These are phyloP conservation scores for Aspergillus sp. DNA, from an alignment of 2,329 filamentous ascomycete species.

Conservation along the genomic window DNA sequence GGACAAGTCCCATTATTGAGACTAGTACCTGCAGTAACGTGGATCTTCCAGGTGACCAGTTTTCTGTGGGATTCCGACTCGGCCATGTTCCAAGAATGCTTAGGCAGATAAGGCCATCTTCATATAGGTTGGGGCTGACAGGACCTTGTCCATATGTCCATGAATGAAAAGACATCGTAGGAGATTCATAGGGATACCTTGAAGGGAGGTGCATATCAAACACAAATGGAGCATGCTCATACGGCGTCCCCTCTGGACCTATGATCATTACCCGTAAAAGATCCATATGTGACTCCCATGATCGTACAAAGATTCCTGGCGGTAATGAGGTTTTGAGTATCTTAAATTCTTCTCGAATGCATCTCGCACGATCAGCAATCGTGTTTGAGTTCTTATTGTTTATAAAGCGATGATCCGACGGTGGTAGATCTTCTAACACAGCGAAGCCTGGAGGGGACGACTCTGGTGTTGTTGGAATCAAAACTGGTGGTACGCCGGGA, in stretches of 20 bases:
- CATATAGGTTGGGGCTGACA: slow-evolving; percentile 64
- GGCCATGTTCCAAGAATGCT: slow-evolving; percentile 62
- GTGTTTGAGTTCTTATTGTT: slow-evolving; percentile 24
- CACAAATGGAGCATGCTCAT: slow-evolving; percentile 61
- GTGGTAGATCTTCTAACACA: slow-evolving; percentile 44
- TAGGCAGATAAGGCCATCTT: slow-evolving; percentile 62
- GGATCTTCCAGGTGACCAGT: slow-evolving; percentile 54
- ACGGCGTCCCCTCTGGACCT: slow-evolving; percentile 60
- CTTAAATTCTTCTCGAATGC: slow-evolving; percentile 58
- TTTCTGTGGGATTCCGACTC: slow-evolving; percentile 51
- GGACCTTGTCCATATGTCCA: slow-evolving; percentile 54
- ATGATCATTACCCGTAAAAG: slow-evolving; percentile 59
- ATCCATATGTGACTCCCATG: slow-evolving; percentile 60
- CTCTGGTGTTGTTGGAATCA: slow-evolving; percentile 4
- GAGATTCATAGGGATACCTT: slow-evolving; percentile 53
- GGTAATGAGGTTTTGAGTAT: slow-evolving; percentile 58
- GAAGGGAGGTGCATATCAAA: slow-evolving; percentile 56
- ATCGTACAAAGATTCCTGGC: slow-evolving; percentile 56
- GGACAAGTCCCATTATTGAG: slow-evolving; percentile 56
- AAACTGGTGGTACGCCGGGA: not conserved
- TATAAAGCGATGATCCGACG: slow-evolving; percentile 45
- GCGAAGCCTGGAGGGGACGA: slow-evolving; percentile 33
- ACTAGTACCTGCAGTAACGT: slow-evolving; percentile 59
- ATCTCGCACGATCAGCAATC: slow-evolving; percentile 38
- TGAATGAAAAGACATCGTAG: slow-evolving; percentile 59